Evolutionary conservation across 1,139 yeast genomes (phyloP).

Genomic region (Yamadazyma sp.): DNA sequence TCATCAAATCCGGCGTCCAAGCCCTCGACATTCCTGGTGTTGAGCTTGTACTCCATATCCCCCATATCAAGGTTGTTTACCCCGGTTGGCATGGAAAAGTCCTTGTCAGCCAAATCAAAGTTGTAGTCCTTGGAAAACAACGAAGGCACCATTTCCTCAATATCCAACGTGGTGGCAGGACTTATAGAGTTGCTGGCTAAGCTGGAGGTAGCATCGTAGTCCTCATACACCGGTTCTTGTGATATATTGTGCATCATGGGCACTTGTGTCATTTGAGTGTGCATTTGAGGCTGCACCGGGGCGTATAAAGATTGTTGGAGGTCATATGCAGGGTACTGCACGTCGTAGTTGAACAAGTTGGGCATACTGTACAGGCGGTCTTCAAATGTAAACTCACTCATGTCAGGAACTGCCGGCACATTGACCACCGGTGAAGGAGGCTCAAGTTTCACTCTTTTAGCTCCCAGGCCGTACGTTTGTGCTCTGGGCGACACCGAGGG

Average conservation of each 20-base stretch:
- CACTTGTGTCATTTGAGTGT: not conserved
- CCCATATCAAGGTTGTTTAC: not conserved
- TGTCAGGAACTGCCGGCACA: conserved; percentile 1
- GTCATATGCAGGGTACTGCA: not conserved
- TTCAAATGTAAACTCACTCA: conserved; percentile 4
- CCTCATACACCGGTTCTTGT: not conserved
- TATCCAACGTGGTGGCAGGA: conserved; percentile 8
- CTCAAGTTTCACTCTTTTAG: not conserved
- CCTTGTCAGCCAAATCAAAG: conserved; percentile 6
- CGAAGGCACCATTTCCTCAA: conserved; percentile 11
- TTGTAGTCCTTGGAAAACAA: conserved; percentile 11
- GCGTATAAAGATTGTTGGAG: not conserved
- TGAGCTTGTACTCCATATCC: conserved; percentile 2
- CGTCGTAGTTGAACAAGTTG: conserved; percentile 4
- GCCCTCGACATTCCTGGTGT: not conserved
- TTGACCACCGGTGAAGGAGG: not conserved
- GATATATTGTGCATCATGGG: not conserved
- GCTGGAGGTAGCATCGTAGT: not conserved
- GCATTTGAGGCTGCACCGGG: not conserved
- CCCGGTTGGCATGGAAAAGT: not conserved
- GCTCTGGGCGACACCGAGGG: conserved; percentile 4
- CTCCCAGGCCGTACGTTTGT: no score
- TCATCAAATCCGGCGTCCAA: conserved; percentile 1
- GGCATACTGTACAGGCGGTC: conserved; percentile 9
- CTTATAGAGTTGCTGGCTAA: conserved; percentile 1